A percentile compares a stretch with the other conserved stretches of the same genome.
Evolutionary conservation across 495 filamentous ascomycete genomes (phyloP).

Genomic region (Cudoniella acicularis): DNA sequence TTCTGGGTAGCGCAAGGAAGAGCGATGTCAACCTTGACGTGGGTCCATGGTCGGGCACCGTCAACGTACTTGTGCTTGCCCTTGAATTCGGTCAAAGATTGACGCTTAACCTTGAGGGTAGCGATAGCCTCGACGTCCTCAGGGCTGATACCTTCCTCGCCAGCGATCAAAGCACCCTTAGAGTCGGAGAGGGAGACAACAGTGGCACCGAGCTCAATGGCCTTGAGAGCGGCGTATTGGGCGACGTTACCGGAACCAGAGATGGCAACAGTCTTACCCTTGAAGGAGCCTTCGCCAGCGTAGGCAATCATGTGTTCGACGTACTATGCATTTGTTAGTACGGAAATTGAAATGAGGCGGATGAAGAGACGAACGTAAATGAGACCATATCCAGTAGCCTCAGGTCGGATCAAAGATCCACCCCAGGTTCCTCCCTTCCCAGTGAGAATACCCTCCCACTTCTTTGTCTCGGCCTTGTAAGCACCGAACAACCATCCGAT

Average conservation of each 20-base stretch:
- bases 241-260: constrained; percentile 98
- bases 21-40: constrained; percentile 86
- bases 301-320: constrained; percentile 94
- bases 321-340: constrained; percentile 42
- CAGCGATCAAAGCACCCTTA: constrained; percentile 76
- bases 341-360: constrained; percentile 14
- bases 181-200: constrained; percentile 94
- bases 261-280: constrained; percentile 91
- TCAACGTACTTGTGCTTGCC: constrained; percentile 82
- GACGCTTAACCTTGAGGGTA: constrained; percentile 79
- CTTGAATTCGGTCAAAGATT: constrained; percentile 64
- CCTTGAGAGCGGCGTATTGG: constrained; percentile 96
- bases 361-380: constrained; percentile 58
- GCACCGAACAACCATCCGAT: constrained; percentile 94
- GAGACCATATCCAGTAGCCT: constrained; percentile 95
- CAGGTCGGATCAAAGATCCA: constrained; percentile 89
- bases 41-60: constrained; percentile 85
- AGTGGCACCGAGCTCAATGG: constrained; percentile 89
- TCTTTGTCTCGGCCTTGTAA: constrained; percentile 83
- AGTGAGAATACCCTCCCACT: constrained; percentile 93
- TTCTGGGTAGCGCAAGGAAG: constrained; percentile 96
- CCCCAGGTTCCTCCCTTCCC: constrained; percentile 94
- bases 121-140: constrained; percentile 77
- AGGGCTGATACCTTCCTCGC: constrained; percentile 63
- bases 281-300: constrained; percentile 81